phyloP scores from a whole-genome alignment of 352 stramenopile genomes.

The Pythium vanterpoolii region DNA sequence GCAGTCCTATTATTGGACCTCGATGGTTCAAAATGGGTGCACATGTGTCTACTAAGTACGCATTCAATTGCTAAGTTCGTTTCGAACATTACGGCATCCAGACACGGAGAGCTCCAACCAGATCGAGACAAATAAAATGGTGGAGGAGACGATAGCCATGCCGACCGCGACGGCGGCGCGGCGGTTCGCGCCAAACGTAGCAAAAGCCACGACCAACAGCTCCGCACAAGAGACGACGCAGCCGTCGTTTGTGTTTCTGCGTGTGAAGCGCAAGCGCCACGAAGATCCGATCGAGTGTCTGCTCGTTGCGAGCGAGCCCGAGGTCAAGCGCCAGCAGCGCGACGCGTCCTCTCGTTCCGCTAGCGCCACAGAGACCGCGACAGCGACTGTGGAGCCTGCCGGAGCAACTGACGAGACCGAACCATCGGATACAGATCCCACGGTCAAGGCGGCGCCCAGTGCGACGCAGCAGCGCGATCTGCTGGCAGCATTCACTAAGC shows the following conservation, averaged over 20 bases:
- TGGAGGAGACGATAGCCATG: background rate
- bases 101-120: background rate
- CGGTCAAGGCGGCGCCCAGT: background rate
- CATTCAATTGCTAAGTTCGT: background rate
- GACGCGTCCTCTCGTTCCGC: background rate
- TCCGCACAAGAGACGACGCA: background rate
- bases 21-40: background rate
- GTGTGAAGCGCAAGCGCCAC: slow-evolving; percentile 82
- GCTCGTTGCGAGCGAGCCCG: slow-evolving; percentile 51
- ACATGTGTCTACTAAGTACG: slow-evolving; percentile 10
- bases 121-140: slow-evolving; percentile 5
- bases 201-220: slow-evolving; percentile 11
- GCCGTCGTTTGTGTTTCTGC: slow-evolving; percentile 63
- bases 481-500: slow-evolving; percentile 53
- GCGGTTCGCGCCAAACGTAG: slow-evolving; percentile 20
- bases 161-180: slow-evolving; percentile 5
- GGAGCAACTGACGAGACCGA: background rate
- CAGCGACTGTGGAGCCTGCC: too few relatives aligned
- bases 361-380: background rate
- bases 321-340: slow-evolving; percentile 20
- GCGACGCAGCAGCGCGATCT: slow-evolving; percentile 26
- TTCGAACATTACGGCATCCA: background rate
- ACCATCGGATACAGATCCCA: background rate
- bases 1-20: slow-evolving; percentile 11
- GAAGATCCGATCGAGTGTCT: slow-evolving; percentile 70